phyloP scores from a whole-genome alignment of 768 basidiomycete genomes.

The Tephrocybe sp. region DNA sequence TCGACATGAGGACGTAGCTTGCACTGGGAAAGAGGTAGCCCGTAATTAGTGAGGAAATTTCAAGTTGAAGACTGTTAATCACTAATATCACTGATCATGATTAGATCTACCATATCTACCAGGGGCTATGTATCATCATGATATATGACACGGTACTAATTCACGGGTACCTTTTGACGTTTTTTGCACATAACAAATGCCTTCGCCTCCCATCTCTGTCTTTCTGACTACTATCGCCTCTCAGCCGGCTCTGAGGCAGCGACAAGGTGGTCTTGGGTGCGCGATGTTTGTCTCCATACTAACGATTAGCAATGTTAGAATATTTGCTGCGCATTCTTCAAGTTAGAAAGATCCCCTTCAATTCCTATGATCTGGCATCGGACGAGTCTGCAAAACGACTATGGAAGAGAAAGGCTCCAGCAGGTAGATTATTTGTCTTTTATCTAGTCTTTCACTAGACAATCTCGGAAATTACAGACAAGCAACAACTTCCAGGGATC shows the following conservation, averaged over 20 bases:
- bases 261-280: constrained; percentile 54
- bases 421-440: constrained; percentile 36
- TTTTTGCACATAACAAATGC: constrained; percentile 45
- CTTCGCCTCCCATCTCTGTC: constrained; percentile 78
- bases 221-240: constrained; percentile 90
- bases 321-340: constrained; percentile 80
- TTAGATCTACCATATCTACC: too few species aligned
- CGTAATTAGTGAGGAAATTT: too few species aligned
- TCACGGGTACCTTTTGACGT: too few species aligned
- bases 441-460: not conserved
- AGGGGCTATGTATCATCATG: constrained; percentile 1
- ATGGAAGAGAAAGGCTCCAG: constrained; percentile 81
- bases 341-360: constrained; percentile 81
- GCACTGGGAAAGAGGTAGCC: too few species aligned
- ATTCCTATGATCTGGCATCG: constrained; percentile 80
- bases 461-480: constrained; percentile 45
- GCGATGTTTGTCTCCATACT: not conserved
- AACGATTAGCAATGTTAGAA: constrained; percentile 48
- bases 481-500: constrained; percentile 82
- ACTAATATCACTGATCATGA: too few species aligned
- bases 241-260: constrained; percentile 70
- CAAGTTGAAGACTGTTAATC: too few species aligned
- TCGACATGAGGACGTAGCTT: constrained; percentile 7
- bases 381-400: constrained; percentile 76
- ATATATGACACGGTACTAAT: not conserved